Evolutionary conservation across 2,329 filamentous ascomycete genomes (phyloP).

Genomic region (Aspergillus pseudoviridinutans): DNA sequence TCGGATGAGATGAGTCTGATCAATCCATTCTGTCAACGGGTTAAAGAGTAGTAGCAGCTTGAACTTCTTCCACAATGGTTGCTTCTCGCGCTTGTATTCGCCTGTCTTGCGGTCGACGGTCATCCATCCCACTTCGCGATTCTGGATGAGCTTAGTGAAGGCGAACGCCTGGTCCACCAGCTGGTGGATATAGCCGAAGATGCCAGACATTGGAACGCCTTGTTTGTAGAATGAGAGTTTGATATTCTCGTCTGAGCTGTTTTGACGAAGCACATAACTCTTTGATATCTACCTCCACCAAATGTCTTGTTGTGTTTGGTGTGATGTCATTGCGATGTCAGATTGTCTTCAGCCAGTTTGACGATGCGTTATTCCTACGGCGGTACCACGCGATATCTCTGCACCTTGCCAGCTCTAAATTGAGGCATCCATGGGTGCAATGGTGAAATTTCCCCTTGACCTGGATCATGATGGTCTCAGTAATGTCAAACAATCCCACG

Average conservation of each 20-base stretch:
- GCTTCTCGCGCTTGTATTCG: slow-evolving; percentile 36
- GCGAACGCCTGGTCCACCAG: neutral
- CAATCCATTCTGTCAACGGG: slow-evolving; percentile 39
- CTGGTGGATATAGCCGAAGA: neutral
- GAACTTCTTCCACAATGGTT: slow-evolving; percentile 39
- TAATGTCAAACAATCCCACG: too few species aligned
- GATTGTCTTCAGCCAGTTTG: neutral
- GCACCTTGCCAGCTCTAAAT: neutral
- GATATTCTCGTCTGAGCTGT: neutral
- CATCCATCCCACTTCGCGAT: slow-evolving; percentile 28
- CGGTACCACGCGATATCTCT: neutral
- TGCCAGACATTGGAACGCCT: neutral
- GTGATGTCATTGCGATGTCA: neutral
- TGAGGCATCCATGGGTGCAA: neutral
- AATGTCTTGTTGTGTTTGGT: neutral
- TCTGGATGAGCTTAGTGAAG: slow-evolving; percentile 16
- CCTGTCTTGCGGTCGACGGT: slow-evolving; percentile 33
- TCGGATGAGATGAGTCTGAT: slow-evolving; percentile 35
- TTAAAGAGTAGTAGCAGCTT: slow-evolving; percentile 43
- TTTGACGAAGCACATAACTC: neutral
- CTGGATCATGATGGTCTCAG: neutral
- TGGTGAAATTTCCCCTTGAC: neutral
- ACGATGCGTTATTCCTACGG: neutral
- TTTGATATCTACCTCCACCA: neutral
- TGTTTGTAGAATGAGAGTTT: neutral